Base-by-base conservation (phyloP, 169 alveolate species). In the Cryptosporidium sp. region DNA sequence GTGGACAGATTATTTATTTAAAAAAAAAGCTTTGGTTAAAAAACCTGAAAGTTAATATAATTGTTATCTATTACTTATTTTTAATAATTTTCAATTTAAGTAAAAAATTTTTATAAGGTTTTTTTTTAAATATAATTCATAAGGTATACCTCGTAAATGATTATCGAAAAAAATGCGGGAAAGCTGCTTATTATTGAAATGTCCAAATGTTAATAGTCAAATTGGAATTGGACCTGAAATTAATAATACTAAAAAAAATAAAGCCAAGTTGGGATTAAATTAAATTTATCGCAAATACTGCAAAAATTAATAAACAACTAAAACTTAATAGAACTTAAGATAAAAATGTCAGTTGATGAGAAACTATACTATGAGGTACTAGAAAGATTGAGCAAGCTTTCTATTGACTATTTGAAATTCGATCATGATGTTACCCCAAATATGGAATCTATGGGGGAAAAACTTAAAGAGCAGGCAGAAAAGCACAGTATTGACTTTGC, bases 401-500 rank as follows among this genome's bases (percentile, higher is more conserved):
- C 89, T 10, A 80, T 80, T 39, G 52, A 61, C 23, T 80, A 65
- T 65, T 37, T 16, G n/a, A 65, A 59, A 37, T 80, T 80, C 62
- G 51, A 39, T 35, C 89, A 80, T 37, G 89, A 43, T 2, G 75
- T 12, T 26, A 67, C 74, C 43, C 89, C 89, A 18, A 67, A 61
- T 62, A 80, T 80, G 73, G 89, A 80, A 50, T 62, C 89, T 16
- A 39, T 80, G 67, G 33, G n/a, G 35, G 51, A 41, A 1, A 12
- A 55, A 23, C 48, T 80, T 2, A 80, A 65, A 29, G 68, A 80
- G 12, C 31, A 62, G 58, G 74, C 89, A 29, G 29, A 35, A 41
- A 50, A 80, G n/a, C 59, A 23, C 37, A 62, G 41, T 39, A 80
- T 80, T 14, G 73, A 43, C 16, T 70, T 91, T 71, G 86, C 91